Base-by-base conservation (phyloP, 225 moss, liverwort and hornwort species). In the Polytrichum formosum region DNA sequence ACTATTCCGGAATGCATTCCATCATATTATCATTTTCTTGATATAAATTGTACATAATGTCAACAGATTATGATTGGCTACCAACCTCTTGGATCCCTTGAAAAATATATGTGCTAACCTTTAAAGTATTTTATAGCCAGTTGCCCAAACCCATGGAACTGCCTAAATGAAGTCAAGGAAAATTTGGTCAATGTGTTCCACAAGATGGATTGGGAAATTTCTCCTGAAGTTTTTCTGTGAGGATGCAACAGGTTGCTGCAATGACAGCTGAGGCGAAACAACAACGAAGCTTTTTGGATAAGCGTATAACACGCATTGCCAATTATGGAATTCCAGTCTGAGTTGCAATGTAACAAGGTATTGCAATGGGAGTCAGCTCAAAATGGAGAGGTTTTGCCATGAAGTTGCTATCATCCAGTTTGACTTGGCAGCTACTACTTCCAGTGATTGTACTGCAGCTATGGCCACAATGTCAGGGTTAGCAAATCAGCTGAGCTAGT, bases 251-350 rank as follows among this genome's bases (percentile, higher is more conserved):
- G 87, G 84, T 84, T 29, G 87, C 87, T 67, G 74, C 73, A 75
- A 87, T 87, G 87, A 81, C 84, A 62, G 76, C 84, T 61, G 81
- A 84, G 70, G 81, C 87, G 28, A 87, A 87, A 64, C 77, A 73
- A 77, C 84, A 87, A 70, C 79, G 87, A 71, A 27, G 37, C 18
- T 37, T 68, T 65, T 79, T 87, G 68, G 81, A 84, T 56, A 84
- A 84, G 75, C 84, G 68, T 53, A 77, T 87, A 79, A 64, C 77
- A 9, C 79, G 67, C 64, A 82, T 84, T 70, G 79, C 87, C 63
- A 76, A 76, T 55, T 79, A 77, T 79, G 87, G 87, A 59, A 82
- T 87, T 62, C 75, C 87, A 68, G 81, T 82, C 55, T 87, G 78
- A 81, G 61, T 53, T 55, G 65, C 69, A 67, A 56, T 67, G 19